Conservation (phyloP, 345 rosid species). For the Rhodamnia argentea region DNA sequence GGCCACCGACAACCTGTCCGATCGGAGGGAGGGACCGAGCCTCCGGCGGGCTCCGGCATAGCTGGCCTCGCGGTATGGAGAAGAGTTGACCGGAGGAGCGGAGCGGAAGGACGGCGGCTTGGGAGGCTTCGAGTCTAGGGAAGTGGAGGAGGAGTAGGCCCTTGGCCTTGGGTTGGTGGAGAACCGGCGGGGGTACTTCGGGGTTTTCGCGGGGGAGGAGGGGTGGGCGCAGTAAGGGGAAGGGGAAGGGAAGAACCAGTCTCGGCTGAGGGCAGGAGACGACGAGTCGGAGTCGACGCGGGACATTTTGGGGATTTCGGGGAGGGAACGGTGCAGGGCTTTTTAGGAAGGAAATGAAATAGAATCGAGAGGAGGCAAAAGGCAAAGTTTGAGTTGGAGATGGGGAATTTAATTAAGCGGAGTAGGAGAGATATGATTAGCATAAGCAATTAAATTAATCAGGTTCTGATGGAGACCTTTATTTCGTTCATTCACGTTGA, state of each 20-base stretch:
- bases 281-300: conserved; percentile 4
- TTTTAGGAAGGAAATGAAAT: neutral
- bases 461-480: neutral
- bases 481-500: neutral
- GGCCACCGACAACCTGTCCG: neutral
- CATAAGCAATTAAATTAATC: neutral
- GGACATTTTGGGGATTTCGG: conserved; percentile 20
- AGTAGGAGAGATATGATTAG: neutral
- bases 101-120: conserved; percentile 10
- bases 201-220: conserved; percentile 2
- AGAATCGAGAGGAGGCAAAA: neutral
- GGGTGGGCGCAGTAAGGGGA: conserved; percentile 31
- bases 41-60: conserved; percentile 24
- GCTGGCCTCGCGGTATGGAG: conserved; percentile 7
- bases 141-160: conserved; percentile 9
- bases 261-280: conserved; percentile 27
- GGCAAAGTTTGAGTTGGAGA: neutral
- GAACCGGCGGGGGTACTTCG: conserved; percentile 28
- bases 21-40: conserved; percentile 8
- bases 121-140: conserved; percentile 5
- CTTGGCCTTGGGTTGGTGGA: conserved; percentile 16
- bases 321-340: neutral
- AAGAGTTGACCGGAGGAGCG: conserved; percentile 5
- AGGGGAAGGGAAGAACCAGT: conserved; percentile 62
- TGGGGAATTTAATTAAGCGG: neutral